Evolutionary conservation across 257 asterid species (phyloP).

Genomic region (Capsicum pubescens): DNA sequence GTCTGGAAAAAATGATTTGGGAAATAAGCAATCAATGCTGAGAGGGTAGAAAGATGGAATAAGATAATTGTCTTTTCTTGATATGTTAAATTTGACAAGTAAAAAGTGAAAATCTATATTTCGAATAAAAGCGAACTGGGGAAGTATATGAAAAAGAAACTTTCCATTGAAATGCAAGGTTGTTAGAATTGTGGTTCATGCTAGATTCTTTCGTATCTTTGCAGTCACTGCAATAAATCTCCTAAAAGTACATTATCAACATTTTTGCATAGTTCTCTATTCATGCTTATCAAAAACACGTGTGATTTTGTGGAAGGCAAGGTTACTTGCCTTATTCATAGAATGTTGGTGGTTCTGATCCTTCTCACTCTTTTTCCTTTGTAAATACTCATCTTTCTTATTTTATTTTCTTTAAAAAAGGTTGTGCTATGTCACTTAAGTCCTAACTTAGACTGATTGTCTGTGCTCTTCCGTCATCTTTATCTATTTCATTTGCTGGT

Average conservation of each 20-base stretch:
- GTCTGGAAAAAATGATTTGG: too few relatives aligned
- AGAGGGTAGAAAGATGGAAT: too few relatives aligned
- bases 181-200: not conserved
- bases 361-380: not conserved
- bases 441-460: not conserved
- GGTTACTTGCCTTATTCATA: not conserved
- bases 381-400: not conserved
- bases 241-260: not conserved
- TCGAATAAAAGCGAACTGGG: too few relatives aligned
- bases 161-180: not conserved
- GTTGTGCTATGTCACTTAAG: not conserved
- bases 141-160: not conserved
- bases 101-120: too few relatives aligned
- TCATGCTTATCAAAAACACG: constrained; percentile 15
- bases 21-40: too few relatives aligned
- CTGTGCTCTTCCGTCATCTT: constrained; percentile 21
- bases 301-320: not conserved
- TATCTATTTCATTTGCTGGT: constrained; percentile 29
- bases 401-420: not conserved
- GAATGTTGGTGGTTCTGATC: not conserved
- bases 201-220: not conserved
- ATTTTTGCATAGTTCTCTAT: not conserved
- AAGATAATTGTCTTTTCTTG: too few relatives aligned
- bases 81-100: too few relatives aligned
- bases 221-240: not conserved